phyloP scores from a whole-genome alignment of 2,329 filamentous ascomycete species.

The Ceratocystis harringtonii region DNA sequence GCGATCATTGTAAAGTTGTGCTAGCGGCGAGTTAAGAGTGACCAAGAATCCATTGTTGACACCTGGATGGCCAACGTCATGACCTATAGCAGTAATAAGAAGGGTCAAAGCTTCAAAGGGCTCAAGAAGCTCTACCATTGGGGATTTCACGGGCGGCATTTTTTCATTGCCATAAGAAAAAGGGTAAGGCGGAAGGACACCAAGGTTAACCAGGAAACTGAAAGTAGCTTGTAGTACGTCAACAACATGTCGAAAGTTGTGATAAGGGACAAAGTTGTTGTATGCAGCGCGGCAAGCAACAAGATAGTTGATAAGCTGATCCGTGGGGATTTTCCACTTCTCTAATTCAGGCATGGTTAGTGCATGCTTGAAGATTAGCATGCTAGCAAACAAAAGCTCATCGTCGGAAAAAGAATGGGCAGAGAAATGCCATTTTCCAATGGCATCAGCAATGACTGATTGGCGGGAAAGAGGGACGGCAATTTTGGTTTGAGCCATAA shows the following conservation, averaged over 20 bases:
- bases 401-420: slow-evolving; percentile 84
- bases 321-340: slow-evolving; percentile 63
- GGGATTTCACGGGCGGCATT: slow-evolving; percentile 34
- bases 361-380: slow-evolving; percentile 80
- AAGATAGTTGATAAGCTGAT: slow-evolving; percentile 70
- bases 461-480: slow-evolving; percentile 51
- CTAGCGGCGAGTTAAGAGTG: slow-evolving; percentile 78
- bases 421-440: slow-evolving; percentile 75
- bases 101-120: slow-evolving; percentile 82
- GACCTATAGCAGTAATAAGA: slow-evolving; percentile 88
- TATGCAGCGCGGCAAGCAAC: slow-evolving; percentile 86
- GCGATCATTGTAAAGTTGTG: slow-evolving; percentile 90
- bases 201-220: slow-evolving; percentile 70
- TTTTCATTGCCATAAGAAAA: slow-evolving; percentile 20
- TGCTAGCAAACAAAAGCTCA: slow-evolving; percentile 72
- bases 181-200: slow-evolving; percentile 56
- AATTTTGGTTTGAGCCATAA: slow-evolving; percentile 50
- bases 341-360: slow-evolving; percentile 67
- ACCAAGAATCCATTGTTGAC: slow-evolving; percentile 97
- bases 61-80: slow-evolving; percentile 92
- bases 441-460: slow-evolving; percentile 47
- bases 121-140: slow-evolving; percentile 59
- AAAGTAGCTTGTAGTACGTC: slow-evolving; percentile 92
- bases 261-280: slow-evolving; percentile 89
- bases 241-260: slow-evolving; percentile 95